Evolutionary conservation across 176 grass and related monocot species (phyloP).

Genomic region (Saccharum officinarum): DNA sequence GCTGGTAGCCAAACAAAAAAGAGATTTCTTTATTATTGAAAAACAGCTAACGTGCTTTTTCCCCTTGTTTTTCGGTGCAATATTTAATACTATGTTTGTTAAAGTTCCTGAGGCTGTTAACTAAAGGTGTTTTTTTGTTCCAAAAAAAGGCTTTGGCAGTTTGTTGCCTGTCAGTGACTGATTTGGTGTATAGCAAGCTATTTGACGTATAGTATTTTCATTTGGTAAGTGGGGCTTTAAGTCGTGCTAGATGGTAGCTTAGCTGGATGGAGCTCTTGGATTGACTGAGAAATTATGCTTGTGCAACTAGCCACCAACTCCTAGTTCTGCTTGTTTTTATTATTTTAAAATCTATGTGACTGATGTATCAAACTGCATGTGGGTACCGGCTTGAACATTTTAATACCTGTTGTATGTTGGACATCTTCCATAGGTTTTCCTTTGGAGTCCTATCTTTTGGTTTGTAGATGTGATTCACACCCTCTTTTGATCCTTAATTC

Average conservation of each 20-base stretch:
- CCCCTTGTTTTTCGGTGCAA: not conserved
- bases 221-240: not conserved
- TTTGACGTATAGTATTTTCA: not conserved
- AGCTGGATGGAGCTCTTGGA: slow-evolving; percentile 24
- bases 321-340: not conserved
- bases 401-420: not conserved
- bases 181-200: not conserved
- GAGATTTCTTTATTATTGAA: not conserved
- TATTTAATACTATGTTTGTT: not conserved
- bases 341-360: slow-evolving; percentile 7
- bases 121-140: not conserved
- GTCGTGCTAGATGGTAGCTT: slow-evolving; percentile 2
- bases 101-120: not conserved
- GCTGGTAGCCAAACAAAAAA: not conserved
- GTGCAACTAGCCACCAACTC: not conserved
- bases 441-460: not conserved
- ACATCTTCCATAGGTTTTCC: not conserved
- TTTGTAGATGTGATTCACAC: not conserved
- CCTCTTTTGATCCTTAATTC: slow-evolving; percentile 6
- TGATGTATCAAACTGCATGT: not conserved
- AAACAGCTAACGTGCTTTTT: not conserved
- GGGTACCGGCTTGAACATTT: not conserved
- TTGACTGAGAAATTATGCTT: slow-evolving; percentile 13
- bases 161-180: not conserved
- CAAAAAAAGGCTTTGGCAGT: not conserved